These are phyloP conservation scores for Trichoderma breve DNA, from an alignment of 2,329 filamentous ascomycete genomes.

Conservation along the genomic window DNA sequence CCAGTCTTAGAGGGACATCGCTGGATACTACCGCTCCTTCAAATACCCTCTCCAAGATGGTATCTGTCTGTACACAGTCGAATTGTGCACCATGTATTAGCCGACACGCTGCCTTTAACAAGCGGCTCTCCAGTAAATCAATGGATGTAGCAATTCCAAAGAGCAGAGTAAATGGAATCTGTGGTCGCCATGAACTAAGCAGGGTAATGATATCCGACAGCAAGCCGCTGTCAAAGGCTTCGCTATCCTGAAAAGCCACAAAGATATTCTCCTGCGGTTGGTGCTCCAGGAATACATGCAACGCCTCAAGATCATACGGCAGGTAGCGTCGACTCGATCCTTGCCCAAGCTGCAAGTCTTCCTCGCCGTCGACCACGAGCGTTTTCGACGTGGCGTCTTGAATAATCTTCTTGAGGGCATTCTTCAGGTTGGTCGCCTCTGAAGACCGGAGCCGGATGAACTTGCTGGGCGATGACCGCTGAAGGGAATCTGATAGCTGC, in stretches of 20 bases:
- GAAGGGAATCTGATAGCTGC: constrained; percentile 61
- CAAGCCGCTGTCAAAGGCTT: constrained; percentile 73
- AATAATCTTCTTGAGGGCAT: constrained; percentile 69
- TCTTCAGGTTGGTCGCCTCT: constrained; percentile 72
- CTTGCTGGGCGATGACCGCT: constrained; percentile 46
- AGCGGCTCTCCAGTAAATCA: constrained; percentile 72
- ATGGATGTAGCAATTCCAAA: constrained; percentile 81
- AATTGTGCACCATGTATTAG: constrained; percentile 70
- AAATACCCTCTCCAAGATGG: constrained; percentile 72
- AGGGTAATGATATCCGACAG: constrained; percentile 69
- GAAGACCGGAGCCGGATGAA: constrained; percentile 68
- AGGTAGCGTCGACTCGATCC: constrained; percentile 62
- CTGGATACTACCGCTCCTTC: constrained; percentile 59
- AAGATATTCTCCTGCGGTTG: constrained; percentile 59
- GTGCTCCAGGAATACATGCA: constrained; percentile 58
- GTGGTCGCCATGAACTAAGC: constrained; percentile 67
- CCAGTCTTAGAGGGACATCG: constrained; percentile 59
- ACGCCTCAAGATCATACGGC: constrained; percentile 74
- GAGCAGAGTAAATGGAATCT: constrained; percentile 72
- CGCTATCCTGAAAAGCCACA: constrained; percentile 76
- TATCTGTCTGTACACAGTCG: constrained; percentile 70
- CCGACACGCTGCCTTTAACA: constrained; percentile 66
- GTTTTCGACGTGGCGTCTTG: constrained; percentile 56
- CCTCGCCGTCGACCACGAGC: constrained; percentile 55
- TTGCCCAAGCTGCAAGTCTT: constrained; percentile 48